These are phyloP conservation scores for Cenchrus fungigraminus DNA, from an alignment of 176 grass and related monocot genomes.

Conservation along the genomic window DNA sequence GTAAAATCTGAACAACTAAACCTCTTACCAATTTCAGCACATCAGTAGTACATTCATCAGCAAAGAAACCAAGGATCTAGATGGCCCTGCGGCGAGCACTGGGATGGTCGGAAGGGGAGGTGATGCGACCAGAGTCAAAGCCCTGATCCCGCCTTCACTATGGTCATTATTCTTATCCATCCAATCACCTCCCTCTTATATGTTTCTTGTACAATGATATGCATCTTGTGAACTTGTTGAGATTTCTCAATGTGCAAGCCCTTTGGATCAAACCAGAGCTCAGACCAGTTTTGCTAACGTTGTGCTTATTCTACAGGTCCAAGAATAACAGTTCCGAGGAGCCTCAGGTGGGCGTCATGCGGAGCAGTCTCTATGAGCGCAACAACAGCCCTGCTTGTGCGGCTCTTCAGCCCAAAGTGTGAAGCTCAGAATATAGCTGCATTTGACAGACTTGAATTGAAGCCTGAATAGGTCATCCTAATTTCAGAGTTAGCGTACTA, in stretches of 20 bases:
- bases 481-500: not conserved
- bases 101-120: constrained; percentile 92
- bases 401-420: constrained; percentile 83
- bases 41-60: not conserved
- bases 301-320: constrained; percentile 56
- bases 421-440: constrained; percentile 87
- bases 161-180: constrained; percentile 44
- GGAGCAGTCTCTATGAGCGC: constrained; percentile 68
- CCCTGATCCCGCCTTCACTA: constrained; percentile 93
- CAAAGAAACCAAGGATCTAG: constrained; percentile 24
- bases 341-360: constrained; percentile 80
- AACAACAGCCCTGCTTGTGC: constrained; percentile 63
- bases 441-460: constrained; percentile 58
- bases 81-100: constrained; percentile 69
- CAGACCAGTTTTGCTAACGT: not conserved
- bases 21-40: constrained; percentile 6
- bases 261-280: not conserved
- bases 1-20: not conserved
- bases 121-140: constrained; percentile 90
- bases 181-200: not conserved
- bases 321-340: constrained; percentile 75
- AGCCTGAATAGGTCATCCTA: constrained; percentile 20
- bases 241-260: not conserved
- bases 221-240: not conserved
- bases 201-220: not conserved